Evolutionary conservation across 2,329 filamentous ascomycete species (phyloP).

Genomic region (Colletotrichum incanum): DNA sequence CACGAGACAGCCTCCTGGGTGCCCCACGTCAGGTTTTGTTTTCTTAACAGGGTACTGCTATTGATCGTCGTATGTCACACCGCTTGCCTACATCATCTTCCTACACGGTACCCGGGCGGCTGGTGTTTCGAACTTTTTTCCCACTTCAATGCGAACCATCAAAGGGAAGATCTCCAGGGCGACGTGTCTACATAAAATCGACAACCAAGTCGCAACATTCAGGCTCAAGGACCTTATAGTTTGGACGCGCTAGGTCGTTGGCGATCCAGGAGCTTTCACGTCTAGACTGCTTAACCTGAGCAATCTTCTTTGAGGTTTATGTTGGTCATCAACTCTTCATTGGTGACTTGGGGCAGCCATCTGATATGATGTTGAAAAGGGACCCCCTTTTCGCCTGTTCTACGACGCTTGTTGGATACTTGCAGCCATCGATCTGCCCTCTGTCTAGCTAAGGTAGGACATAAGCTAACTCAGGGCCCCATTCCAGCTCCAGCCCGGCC

Average conservation of each 20-base stretch:
- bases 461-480: constrained; percentile 10
- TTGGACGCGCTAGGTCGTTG: background rate
- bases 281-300: constrained; percentile 12
- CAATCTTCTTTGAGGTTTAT: constrained; percentile 8
- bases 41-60: constrained; percentile 30
- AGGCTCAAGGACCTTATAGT: background rate
- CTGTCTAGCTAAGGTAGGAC: background rate
- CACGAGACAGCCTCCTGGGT: constrained; percentile 4
- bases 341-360: background rate
- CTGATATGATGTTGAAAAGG: background rate
- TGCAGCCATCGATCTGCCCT: constrained; percentile 11
- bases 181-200: background rate
- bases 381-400: background rate
- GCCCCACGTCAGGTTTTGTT: constrained; percentile 20
- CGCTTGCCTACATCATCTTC: constrained; percentile 23
- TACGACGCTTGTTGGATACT: background rate
- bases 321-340: constrained; percentile 3
- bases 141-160: constrained; percentile 22
- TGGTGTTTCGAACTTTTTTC: constrained; percentile 19
- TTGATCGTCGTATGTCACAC: constrained; percentile 10
- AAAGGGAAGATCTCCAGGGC: constrained; percentile 20
- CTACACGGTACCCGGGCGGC: background rate
- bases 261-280: background rate
- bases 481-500: constrained; percentile 19
- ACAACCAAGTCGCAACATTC: background rate